Percentiles rank a stretch among this genome's conserved stretches.
These are phyloP conservation scores for Orychophragmus violaceus DNA, from an alignment of 345 rosid genomes.

Conservation along the genomic window DNA sequence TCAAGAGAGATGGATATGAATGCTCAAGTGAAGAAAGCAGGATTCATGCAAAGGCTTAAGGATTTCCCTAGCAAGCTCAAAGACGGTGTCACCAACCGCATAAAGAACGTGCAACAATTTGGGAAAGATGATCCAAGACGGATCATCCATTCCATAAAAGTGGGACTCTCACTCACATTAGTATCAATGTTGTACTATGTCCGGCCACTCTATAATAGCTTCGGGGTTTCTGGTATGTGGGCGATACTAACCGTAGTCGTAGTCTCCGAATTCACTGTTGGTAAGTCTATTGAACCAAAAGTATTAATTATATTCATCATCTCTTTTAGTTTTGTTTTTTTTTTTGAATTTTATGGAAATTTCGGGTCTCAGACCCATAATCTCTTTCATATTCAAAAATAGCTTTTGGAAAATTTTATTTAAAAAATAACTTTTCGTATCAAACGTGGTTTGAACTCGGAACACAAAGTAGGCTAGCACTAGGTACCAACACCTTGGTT, in stretches of 20 bases:
- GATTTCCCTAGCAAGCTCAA: constrained; percentile 27
- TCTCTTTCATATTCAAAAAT: no score
- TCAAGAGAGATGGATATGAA: constrained; percentile 38
- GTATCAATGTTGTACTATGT: constrained; percentile 63
- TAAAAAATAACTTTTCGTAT: no score
- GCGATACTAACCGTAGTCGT: constrained; percentile 82
- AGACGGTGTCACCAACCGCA: constrained; percentile 17
- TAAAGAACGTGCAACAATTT: constrained; percentile 34
- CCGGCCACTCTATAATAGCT: constrained; percentile 58
- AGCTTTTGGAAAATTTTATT: no score
- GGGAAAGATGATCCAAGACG: constrained; percentile 71
- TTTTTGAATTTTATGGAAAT: no score
- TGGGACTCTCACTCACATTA: constrained; percentile 67
- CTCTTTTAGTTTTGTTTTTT: background rate
- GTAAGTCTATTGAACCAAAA: constrained; percentile 32
- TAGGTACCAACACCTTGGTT: no score
- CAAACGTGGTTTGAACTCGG: no score
- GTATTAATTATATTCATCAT: no score
- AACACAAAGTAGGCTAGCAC: no score
- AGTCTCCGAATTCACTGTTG: constrained; percentile 74
- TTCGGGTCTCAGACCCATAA: no score
- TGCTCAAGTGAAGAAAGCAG: constrained; percentile 27
- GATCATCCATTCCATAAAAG: constrained; percentile 66
- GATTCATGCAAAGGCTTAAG: constrained; percentile 26
- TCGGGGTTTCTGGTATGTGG: constrained; percentile 83